These are phyloP conservation scores for Trichoderma afroharzianum DNA, from an alignment of 2,329 filamentous ascomycete species.

Conservation along the genomic window DNA sequence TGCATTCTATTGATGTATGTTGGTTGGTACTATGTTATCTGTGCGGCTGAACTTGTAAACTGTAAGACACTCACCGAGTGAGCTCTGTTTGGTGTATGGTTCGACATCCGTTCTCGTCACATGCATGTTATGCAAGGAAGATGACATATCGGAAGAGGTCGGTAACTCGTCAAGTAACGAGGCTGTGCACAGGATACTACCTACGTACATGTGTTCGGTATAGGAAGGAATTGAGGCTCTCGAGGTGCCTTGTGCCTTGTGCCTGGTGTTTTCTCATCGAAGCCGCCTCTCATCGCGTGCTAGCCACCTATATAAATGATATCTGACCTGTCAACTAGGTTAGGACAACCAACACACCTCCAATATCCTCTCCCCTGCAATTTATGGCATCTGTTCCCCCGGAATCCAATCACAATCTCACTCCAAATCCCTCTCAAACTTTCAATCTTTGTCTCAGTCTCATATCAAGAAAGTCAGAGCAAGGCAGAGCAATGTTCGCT, in stretches of 20 bases:
- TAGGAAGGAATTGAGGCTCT: too few relatives aligned
- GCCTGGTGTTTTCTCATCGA: not conserved
- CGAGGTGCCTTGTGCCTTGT: too few relatives aligned
- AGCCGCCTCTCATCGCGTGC: not conserved
- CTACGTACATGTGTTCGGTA: too few relatives aligned
- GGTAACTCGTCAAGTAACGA: not conserved
- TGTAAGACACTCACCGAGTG: not conserved
- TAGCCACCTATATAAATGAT: not conserved
- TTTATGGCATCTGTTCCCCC: not conserved
- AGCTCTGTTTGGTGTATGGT: not conserved
- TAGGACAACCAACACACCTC: not conserved
- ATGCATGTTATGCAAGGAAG: not conserved
- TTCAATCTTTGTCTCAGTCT: too few relatives aligned
- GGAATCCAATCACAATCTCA: not conserved
- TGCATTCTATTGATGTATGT: not conserved
- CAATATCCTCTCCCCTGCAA: not conserved
- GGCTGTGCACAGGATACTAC: not conserved
- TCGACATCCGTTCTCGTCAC: not conserved
- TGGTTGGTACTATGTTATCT: not conserved
- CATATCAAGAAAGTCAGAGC: too few relatives aligned
- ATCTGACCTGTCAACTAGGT: too few relatives aligned
- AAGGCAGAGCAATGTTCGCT: not conserved
- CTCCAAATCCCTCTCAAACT: not conserved
- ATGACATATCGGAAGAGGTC: not conserved
- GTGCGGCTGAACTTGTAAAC: not conserved